Conservation (phyloP, 345 rosid genomes). For the Boechera divaricarpa region DNA sequence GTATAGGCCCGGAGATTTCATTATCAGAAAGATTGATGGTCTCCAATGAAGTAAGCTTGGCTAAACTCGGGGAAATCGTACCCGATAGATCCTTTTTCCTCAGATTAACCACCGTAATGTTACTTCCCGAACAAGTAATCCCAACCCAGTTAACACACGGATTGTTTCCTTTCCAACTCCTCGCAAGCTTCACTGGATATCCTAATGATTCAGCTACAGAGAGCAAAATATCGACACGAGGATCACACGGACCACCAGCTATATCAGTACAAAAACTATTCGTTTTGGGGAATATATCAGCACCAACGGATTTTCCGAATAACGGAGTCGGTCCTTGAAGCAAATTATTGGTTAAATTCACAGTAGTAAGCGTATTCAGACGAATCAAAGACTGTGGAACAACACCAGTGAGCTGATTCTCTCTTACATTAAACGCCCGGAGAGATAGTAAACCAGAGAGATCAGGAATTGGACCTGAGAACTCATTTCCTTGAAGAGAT, state of each 20-base stretch:
- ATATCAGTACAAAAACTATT: conserved; percentile 51
- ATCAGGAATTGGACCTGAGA: conserved; percentile 80
- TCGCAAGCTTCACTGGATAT: conserved; percentile 48
- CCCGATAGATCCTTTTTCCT: conserved; percentile 60
- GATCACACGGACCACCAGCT: conserved; percentile 50
- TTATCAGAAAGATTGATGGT: conserved; percentile 59
- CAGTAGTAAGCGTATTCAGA: conserved; percentile 44
- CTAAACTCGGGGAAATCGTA: conserved; percentile 62
- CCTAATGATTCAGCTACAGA: conserved; percentile 44
- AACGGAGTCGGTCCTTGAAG: conserved; percentile 53
- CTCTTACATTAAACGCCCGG: conserved; percentile 55
- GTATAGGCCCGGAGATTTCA: conserved; percentile 61
- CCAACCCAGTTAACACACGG: conserved; percentile 76
- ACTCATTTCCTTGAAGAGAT: conserved; percentile 61
- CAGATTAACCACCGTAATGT: conserved; percentile 56
- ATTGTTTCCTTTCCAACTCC: conserved; percentile 55
- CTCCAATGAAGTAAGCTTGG: conserved; percentile 54
- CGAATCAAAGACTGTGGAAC: conserved; percentile 58
- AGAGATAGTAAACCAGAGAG: conserved; percentile 49
- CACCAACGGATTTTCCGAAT: conserved; percentile 33
- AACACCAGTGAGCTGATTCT: conserved; percentile 70
- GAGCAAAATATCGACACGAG: conserved; percentile 47
- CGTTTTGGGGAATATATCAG: conserved; percentile 27
- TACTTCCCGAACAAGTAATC: conserved; percentile 57
- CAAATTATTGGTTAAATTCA: conserved; percentile 57